Conservation (phyloP, 345 rosid genomes). For the Heritiera littoralis region DNA sequence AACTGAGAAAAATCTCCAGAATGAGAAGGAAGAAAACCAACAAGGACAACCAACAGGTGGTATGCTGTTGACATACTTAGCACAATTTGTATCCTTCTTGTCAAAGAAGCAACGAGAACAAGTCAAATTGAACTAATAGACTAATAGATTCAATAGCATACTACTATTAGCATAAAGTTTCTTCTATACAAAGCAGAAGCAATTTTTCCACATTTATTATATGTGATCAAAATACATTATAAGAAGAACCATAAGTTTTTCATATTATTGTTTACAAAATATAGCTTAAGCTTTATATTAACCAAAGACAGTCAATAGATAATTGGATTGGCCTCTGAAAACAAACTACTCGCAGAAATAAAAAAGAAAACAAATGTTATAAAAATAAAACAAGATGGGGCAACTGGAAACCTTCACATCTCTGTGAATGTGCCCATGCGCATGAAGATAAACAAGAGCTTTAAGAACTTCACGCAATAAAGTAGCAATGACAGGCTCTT, state of each 20-base stretch:
- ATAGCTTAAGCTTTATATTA: background rate
- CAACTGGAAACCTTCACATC: slow-evolving; percentile 80
- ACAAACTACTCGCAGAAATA: background rate
- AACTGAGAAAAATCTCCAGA: slow-evolving; percentile 3
- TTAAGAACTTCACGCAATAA: slow-evolving; percentile 83
- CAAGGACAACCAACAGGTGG: slow-evolving; percentile 4
- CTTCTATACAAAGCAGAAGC: background rate
- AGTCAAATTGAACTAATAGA: background rate
- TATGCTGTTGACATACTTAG: background rate
- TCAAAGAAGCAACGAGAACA: background rate
- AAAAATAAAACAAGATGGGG: slow-evolving; percentile 16
- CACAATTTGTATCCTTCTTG: background rate
- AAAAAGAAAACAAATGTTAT: slow-evolving; percentile 2
- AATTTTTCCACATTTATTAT: background rate
- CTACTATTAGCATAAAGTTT: background rate
- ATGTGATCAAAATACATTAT: background rate
- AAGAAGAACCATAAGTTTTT: background rate
- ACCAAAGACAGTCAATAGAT: background rate
- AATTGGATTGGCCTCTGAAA: background rate
- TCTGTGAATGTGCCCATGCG: slow-evolving; percentile 94
- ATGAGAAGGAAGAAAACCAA: background rate
- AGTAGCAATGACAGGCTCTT: slow-evolving; percentile 90
- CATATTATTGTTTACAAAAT: background rate
- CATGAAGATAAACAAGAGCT: slow-evolving; percentile 96
- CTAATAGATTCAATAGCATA: background rate